Conservation (phyloP, 352 stramenopile genomes). For the Phytophthora nicotianae region DNA sequence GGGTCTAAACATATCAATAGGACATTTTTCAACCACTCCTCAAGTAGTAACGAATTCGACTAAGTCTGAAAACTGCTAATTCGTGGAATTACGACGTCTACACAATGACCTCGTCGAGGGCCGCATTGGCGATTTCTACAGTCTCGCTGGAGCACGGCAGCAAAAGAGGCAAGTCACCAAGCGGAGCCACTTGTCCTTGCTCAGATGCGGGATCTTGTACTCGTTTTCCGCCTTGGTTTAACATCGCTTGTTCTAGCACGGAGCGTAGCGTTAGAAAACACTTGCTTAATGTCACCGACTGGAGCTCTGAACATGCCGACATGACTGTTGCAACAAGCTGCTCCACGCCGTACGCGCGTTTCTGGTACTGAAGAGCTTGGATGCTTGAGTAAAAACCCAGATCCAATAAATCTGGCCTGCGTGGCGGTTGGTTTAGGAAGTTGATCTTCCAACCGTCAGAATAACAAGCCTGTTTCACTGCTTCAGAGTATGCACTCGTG, state of each 20-base stretch:
- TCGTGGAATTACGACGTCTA: neutral
- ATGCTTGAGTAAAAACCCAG: neutral
- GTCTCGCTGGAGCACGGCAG: neutral
- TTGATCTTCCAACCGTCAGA: neutral
- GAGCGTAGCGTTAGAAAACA: neutral
- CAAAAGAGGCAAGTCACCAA: neutral
- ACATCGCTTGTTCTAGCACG: neutral
- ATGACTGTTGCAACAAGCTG: neutral
- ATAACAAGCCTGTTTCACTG: neutral
- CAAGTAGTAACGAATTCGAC: neutral
- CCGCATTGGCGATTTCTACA: neutral
- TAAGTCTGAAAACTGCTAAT: neutral
- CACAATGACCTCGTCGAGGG: neutral
- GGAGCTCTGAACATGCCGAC: neutral
- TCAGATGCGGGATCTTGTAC: neutral
- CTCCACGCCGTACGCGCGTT: neutral
- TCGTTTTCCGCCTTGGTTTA: neutral
- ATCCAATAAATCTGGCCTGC: neutral
- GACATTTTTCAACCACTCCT: neutral
- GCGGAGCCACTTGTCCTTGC: neutral
- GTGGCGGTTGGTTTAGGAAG: neutral
- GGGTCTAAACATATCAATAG: neutral
- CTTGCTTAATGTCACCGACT: neutral
- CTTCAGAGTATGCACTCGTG: neutral
- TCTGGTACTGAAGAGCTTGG: neutral